Percentiles rank a stretch among this genome's conserved stretches.
Conservation (phyloP, 2,329 filamentous ascomycete genomes). For the Alternaria hordeiaustralica region DNA sequence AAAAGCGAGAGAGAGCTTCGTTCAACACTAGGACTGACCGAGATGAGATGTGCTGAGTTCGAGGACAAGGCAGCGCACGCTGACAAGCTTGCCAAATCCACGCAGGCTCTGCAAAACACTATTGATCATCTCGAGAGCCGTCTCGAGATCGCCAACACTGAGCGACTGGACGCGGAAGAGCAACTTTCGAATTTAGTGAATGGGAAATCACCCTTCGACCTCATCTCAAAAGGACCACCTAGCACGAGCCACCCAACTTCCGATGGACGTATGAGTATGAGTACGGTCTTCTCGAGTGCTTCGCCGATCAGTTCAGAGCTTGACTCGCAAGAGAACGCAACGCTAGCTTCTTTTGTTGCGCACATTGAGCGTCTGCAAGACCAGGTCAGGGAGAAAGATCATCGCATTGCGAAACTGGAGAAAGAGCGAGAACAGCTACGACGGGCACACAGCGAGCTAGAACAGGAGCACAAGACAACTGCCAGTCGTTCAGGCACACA, state of each 20-base stretch:
- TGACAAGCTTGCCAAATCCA: conserved; percentile 32
- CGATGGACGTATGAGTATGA: conserved; percentile 34
- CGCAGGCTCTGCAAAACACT: conserved; percentile 44
- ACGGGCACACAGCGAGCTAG: conserved; percentile 24
- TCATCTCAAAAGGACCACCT: conserved; percentile 9
- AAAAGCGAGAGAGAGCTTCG: conserved; percentile 41
- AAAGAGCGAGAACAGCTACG: conserved; percentile 25
- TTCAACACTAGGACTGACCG: conserved; percentile 38
- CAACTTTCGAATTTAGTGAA: conserved; percentile 41
- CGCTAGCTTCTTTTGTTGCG: conserved; percentile 31
- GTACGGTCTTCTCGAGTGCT: conserved; percentile 37
- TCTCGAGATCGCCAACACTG: conserved; percentile 49
- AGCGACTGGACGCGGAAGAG: conserved; percentile 51
- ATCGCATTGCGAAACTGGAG: conserved; percentile 31
- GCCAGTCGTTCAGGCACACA: conserved; percentile 39
- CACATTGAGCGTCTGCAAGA: conserved; percentile 44
- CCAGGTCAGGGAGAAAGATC: conserved; percentile 40
- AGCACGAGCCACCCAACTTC: conserved; percentile 1
- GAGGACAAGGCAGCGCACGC: conserved; percentile 36
- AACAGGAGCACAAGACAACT: conserved; percentile 31
- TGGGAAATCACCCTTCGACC: conserved; percentile 38
- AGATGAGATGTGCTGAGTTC: conserved; percentile 39
- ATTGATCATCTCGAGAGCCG: conserved; percentile 49
- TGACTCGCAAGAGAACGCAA: conserved; percentile 29
- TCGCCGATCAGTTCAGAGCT: conserved; percentile 21